phyloP scores from a whole-genome alignment of 306 rosid genomes.

The Prinsepia uniflora region DNA sequence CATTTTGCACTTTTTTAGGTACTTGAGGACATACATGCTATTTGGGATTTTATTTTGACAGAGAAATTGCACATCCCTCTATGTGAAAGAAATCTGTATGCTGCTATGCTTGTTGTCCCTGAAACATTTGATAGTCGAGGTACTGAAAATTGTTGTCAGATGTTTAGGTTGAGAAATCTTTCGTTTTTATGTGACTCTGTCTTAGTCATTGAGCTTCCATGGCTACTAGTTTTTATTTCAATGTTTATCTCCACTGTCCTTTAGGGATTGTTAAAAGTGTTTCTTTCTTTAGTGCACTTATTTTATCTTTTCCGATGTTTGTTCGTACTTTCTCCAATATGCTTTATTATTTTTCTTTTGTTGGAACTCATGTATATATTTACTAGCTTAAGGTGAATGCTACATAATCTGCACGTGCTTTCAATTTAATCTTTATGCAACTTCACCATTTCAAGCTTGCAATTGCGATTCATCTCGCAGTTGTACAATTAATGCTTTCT shows the following conservation, averaged over 20 bases:
- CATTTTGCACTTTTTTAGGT: constrained; percentile 50
- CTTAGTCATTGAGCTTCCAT: constrained; percentile 3
- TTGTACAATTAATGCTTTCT: background rate
- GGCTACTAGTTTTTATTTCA: background rate
- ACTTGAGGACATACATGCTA: constrained; percentile 70
- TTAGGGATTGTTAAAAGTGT: background rate
- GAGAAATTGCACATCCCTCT: constrained; percentile 75
- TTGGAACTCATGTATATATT: background rate
- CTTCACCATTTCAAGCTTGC: constrained; percentile 5
- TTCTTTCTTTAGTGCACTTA: background rate
- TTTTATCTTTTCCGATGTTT: background rate
- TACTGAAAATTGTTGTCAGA: constrained; percentile 30
- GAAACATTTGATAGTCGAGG: constrained; percentile 94
- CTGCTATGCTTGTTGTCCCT: constrained; percentile 80
- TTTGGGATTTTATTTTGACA: constrained; percentile 92
- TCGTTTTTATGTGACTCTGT: background rate
- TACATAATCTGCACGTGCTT: constrained; percentile 6
- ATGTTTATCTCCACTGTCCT: background rate
- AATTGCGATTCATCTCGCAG: background rate
- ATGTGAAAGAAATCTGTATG: constrained; percentile 68
- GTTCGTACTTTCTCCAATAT: background rate
- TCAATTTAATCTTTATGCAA: background rate
- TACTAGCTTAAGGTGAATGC: background rate
- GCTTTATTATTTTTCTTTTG: background rate
- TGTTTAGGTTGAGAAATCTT: background rate